These are phyloP conservation scores for Lanmaoa rubissima DNA, from an alignment of 768 basidiomycete species.

Conservation along the genomic window DNA sequence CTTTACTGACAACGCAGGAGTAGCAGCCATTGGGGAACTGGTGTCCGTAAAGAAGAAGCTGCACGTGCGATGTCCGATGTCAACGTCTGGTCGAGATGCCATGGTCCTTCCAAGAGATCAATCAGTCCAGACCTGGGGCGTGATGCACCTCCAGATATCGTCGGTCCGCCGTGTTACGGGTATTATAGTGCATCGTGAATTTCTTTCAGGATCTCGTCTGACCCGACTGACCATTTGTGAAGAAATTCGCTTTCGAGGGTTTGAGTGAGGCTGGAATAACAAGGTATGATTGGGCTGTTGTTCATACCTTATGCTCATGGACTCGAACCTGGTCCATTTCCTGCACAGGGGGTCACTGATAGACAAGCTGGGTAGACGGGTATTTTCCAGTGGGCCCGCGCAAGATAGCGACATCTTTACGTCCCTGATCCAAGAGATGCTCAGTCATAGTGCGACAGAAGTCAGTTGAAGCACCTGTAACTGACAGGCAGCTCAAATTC, in stretches of 20 bases:
- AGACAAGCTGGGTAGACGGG: neutral
- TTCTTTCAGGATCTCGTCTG: neutral
- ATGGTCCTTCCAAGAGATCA: no score
- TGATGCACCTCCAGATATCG: no score
- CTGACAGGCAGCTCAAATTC: neutral
- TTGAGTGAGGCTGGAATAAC: neutral
- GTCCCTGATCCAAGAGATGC: neutral
- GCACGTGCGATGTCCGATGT: neutral
- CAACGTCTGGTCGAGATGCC: neutral
- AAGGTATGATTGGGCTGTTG: neutral
- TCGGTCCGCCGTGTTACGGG: neutral
- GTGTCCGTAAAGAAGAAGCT: neutral
- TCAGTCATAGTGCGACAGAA: neutral
- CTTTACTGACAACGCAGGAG: neutral
- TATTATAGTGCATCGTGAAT: neutral
- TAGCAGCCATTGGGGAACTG: neutral
- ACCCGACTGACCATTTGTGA: neutral
- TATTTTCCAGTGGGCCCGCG: neutral
- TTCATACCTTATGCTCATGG: neutral
- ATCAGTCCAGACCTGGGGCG: no score
- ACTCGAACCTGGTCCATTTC: no score
- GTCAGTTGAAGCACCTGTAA: neutral
- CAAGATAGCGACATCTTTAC: neutral
- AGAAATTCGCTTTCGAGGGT: neutral
- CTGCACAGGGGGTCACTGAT: neutral